Percentiles rank a stretch among this genome's conserved stretches.
Conservation (phyloP, 208 protist species). For the Endotrypanum monterogeii region DNA sequence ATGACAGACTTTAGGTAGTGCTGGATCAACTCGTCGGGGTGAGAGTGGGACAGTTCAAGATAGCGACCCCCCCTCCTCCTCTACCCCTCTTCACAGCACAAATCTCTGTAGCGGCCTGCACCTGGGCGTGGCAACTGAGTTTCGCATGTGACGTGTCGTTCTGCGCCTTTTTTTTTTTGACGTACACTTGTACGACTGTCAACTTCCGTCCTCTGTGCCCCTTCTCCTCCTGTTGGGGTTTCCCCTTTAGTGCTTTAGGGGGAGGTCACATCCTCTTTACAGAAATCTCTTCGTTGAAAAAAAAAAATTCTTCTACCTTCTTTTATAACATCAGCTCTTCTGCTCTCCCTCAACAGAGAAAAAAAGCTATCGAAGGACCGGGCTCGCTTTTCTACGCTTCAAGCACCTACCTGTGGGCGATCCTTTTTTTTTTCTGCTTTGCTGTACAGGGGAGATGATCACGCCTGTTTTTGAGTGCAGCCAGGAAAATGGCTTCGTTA, state of each 20-base stretch:
- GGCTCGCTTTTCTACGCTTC: not conserved
- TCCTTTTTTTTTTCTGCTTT: slow-evolving; percentile 60
- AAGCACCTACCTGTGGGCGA: not conserved
- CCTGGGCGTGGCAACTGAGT: too few relatives aligned
- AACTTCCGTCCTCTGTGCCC: not conserved
- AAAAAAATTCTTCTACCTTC: too few relatives aligned
- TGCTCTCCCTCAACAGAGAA: not conserved
- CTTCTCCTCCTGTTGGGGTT: too few relatives aligned
- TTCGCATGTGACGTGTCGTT: too few relatives aligned
- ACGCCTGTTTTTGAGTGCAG: slow-evolving; percentile 82
- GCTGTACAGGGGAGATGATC: slow-evolving; percentile 22
- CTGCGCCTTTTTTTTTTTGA: not conserved
- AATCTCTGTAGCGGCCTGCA: too few relatives aligned
- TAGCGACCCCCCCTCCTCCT: too few relatives aligned
- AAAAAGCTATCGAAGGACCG: not conserved
- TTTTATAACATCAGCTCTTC: not conserved
- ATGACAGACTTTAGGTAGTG: not conserved
- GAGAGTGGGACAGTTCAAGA: not conserved
- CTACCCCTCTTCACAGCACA: not conserved
- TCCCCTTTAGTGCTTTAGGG: too few relatives aligned
- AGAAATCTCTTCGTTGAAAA: too few relatives aligned
- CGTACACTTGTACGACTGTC: not conserved
- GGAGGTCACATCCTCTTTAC: too few relatives aligned
- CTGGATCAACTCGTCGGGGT: too few relatives aligned
- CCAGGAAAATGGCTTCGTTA: slow-evolving; percentile 85